Evolutionary conservation across 768 basidiomycete genomes (phyloP), one percentile per base, ranked within the genome.

Genomic region (Suillus luteus): DNA sequence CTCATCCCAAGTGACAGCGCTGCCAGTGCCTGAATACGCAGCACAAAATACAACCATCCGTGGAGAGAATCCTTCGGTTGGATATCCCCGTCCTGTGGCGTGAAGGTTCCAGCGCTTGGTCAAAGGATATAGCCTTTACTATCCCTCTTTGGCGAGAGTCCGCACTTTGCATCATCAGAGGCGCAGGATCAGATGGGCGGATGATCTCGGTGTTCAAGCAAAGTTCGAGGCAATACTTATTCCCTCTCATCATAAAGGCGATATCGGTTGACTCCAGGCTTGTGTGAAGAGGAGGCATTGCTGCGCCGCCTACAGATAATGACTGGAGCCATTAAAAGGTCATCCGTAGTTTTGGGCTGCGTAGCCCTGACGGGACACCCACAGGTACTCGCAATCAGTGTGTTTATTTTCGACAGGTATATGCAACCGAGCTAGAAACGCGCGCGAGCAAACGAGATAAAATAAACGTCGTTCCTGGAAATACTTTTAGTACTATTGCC

Each of bases 151-250:
- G 33, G 62, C 65, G 63, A 70, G 69, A 66, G 75, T 31, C 59
- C 64, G 70, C 70, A 70, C 72, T 66, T 71, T 72, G 67, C 70
- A 64, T 54, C 52, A 35, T 55, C 40, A 60, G 48, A 61, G 58
- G 65, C 51, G 65, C 60, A 33, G 62, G 48, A 66, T 67, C 64
- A 40, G 61, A 67, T 67, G 52, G 66, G 70, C 58, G 55, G 54
- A 62, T 64, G 65, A 46, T 63, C 58, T 49, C 37, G 55, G 46
- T 31, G 27, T 51, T 27, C 48, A 48, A 63, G 59, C 4, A 22
- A n/a, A 38, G 37, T 9, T n/a, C 15, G 22, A 40, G 9, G 38
- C 5, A 15, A 57, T 58, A 58, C 27, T 27, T 40, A 58, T 41
- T 44, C 62, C 48, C 63, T 66, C 31, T n/a, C 31, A 52, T 54